A percentile compares a stretch with the other conserved stretches of the same genome.
phyloP scores from a whole-genome alignment of 768 basidiomycete genomes.

The Hygrocybe coccinea region DNA sequence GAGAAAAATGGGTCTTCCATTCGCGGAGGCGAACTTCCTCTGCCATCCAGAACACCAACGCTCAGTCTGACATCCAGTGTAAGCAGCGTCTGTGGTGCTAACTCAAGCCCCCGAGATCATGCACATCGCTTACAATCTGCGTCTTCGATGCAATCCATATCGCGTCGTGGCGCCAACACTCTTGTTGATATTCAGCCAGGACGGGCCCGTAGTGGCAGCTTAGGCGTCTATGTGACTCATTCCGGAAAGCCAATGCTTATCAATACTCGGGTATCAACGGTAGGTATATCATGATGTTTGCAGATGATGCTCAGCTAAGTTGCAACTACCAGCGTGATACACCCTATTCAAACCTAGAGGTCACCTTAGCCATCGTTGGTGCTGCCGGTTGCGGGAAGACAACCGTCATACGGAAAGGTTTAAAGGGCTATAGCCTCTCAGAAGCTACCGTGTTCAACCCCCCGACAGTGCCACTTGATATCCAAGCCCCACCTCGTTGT shows the following conservation, averaged over 20 bases:
- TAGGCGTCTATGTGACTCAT: slow-evolving; percentile 39
- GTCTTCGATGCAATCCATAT: slow-evolving; percentile 36
- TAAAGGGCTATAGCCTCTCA: slow-evolving; percentile 55
- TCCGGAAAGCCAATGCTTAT: slow-evolving; percentile 32
- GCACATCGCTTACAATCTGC: slow-evolving; percentile 35
- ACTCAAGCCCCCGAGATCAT: slow-evolving; percentile 36
- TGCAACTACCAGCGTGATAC: slow-evolving; percentile 12
- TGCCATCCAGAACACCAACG: slow-evolving; percentile 50
- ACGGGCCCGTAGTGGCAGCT: slow-evolving; percentile 57
- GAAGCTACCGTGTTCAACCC: slow-evolving; percentile 35
- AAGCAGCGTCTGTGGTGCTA: slow-evolving; percentile 35
- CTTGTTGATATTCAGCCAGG: slow-evolving; percentile 26
- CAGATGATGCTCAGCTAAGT: neutral
- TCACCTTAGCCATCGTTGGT: slow-evolving; percentile 78
- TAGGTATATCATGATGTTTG: slow-evolving; percentile 12
- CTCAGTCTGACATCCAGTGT: slow-evolving; percentile 36
- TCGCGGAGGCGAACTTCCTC: slow-evolving; percentile 57
- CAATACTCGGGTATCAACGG: slow-evolving; percentile 32
- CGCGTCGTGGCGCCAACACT: slow-evolving; percentile 18
- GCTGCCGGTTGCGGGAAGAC: slow-evolving; percentile 80
- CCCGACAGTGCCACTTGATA: slow-evolving; percentile 26
- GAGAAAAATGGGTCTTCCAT: slow-evolving; percentile 39
- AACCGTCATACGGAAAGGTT: slow-evolving; percentile 69
- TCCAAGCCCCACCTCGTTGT: slow-evolving; percentile 40
- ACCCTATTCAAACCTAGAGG: slow-evolving; percentile 22